These are phyloP conservation scores for Aurantiochytrium sp. DNA, from an alignment of 108 stramenopile species.

Conservation along the genomic window DNA sequence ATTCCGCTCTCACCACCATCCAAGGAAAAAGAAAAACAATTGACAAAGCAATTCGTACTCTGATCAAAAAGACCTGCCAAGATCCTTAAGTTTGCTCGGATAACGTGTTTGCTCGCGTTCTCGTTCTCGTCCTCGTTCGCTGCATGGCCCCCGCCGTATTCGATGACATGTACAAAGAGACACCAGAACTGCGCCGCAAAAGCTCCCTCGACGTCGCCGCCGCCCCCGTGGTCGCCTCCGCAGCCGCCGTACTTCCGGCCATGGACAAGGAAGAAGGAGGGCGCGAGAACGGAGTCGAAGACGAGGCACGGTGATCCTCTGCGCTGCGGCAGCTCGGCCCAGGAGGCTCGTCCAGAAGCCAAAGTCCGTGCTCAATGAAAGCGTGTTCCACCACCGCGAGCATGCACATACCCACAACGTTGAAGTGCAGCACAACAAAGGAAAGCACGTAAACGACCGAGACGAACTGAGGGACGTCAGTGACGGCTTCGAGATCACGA, in stretches of 20 bases:
- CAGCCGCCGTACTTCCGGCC: too few relatives aligned
- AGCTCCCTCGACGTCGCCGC: background rate
- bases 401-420: background rate
- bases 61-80: too few relatives aligned
- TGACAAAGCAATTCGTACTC: too few relatives aligned
- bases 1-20: too few relatives aligned
- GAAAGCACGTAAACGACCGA: background rate
- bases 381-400: background rate
- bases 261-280: too few relatives aligned
- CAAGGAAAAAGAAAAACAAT: too few relatives aligned
- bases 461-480: background rate
- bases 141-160: background rate
- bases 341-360: background rate
- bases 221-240: too few relatives aligned
- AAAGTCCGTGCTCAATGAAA: background rate
- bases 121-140: background rate
- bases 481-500: background rate
- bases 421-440: background rate
- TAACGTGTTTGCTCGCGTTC: too few relatives aligned
- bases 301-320: too few relatives aligned
- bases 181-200: background rate
- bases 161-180: background rate
- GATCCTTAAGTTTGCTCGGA: too few relatives aligned
- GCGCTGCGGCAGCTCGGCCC: too few relatives aligned
- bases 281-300: too few relatives aligned